Percentiles rank a stretch among this genome's conserved stretches.
Conservation (phyloP, 2,329 filamentous ascomycete species). For the Aspergillus tamarii region DNA sequence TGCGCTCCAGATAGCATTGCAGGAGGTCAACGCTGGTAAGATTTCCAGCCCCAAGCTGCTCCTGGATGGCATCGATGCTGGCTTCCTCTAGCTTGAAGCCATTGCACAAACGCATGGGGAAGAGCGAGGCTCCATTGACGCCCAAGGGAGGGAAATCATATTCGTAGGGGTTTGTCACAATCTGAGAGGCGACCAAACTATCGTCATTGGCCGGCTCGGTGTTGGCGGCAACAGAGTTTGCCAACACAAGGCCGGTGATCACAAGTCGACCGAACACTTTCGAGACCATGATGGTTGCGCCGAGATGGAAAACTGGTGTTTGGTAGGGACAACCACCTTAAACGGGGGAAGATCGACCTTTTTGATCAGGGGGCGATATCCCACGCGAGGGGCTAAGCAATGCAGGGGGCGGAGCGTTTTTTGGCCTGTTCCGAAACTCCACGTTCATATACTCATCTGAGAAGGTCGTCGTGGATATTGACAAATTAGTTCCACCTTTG, state of each 20-base stretch:
- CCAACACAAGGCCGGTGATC: constrained; percentile 25
- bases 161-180: constrained; percentile 32
- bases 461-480: background rate
- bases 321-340: background rate
- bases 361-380: constrained; percentile 15
- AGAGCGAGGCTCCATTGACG: constrained; percentile 44
- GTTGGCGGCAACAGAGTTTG: constrained; percentile 18
- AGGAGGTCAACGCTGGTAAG: constrained; percentile 63
- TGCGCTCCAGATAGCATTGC: constrained; percentile 65
- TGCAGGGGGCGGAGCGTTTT: background rate
- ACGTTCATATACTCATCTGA: constrained; percentile 1
- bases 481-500: background rate
- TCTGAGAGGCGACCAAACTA: constrained; percentile 36
- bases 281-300: constrained; percentile 13
- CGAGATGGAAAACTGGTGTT: background rate
- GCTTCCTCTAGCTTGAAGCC: constrained; percentile 68
- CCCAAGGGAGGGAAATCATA: constrained; percentile 45
- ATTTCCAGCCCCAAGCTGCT: constrained; percentile 56
- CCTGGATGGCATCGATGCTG: constrained; percentile 69
- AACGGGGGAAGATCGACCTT: constrained; percentile 7
- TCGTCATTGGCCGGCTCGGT: constrained; percentile 17
- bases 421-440: background rate
- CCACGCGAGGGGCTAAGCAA: background rate
- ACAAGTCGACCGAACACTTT: constrained; percentile 21
- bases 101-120: constrained; percentile 66